Evolutionary conservation across 768 basidiomycete genomes (phyloP).

Genomic region (Naganishia randhawae): DNA sequence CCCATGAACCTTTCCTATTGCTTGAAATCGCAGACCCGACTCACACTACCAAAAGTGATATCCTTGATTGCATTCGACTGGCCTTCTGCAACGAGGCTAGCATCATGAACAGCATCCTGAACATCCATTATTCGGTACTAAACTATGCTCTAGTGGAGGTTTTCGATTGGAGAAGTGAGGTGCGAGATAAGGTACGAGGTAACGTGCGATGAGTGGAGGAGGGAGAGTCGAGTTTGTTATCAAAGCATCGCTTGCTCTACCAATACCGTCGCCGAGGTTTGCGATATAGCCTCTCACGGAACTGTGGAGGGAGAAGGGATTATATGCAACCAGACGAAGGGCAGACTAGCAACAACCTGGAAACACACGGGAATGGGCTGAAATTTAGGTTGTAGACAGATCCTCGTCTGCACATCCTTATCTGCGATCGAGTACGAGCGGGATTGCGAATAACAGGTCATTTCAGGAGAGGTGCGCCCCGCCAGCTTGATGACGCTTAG

Average conservation of each 20-base stretch:
- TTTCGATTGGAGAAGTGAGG: background rate
- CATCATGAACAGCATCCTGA: conserved; percentile 12
- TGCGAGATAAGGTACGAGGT: background rate
- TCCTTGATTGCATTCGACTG: conserved; percentile 36
- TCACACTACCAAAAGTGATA: conserved; percentile 47
- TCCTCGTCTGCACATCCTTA: background rate
- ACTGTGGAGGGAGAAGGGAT: background rate
- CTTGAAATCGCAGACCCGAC: conserved; percentile 4
- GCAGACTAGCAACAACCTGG: no score
- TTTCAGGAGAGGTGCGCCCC: background rate
- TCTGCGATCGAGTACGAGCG: background rate
- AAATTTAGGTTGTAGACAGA: background rate
- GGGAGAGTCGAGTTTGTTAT: background rate
- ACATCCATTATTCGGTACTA: conserved; percentile 9
- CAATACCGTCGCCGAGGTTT: background rate
- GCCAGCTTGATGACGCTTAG: conserved; percentile 17
- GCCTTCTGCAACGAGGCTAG: background rate
- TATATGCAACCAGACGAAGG: background rate
- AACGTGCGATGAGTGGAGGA: background rate
- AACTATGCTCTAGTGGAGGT: background rate
- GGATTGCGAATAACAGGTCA: conserved; percentile 1
- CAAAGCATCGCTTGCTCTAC: background rate
- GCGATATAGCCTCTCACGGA: background rate
- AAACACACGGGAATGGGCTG: no score
- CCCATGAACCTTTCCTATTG: background rate